Evolutionary conservation across 192 early-diverging fungal species (phyloP), one percentile per base, ranked within the genome.

Genomic region (Rhizophagus prolifer): DNA sequence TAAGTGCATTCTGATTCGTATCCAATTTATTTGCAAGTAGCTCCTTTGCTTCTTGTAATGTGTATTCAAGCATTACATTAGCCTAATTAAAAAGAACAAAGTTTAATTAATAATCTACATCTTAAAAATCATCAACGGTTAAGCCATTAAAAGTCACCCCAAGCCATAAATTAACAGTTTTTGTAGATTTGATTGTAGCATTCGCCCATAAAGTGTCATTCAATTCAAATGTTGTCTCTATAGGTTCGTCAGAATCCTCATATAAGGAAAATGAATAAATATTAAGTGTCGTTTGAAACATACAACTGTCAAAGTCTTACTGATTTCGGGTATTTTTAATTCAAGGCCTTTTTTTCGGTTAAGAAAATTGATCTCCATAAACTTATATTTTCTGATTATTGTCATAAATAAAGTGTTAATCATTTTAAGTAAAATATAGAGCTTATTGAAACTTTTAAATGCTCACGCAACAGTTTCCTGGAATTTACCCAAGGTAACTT

Each of bases 41-140:
- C 26, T 90, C 88, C 60, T 87, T 80, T 21, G 97, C 96, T 78
- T 99, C 97, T 36, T 89, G 91, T n/a, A 92, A 88, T 6, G 90
- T 86, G 81, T 99, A 99, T 81, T 99, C 94, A 54, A 99, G 86
- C 97, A 99, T 99, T 16, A 97, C 95, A 80, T 99, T 99, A 3
- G 96, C 94, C 93, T 94, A 74, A 28, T 46, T 30, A 23, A 46
- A n/a, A 12, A 61, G 3, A 70, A 50, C 9, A 47, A 62, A 30
- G 5, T 38, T 26, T 50, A 61, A 9, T 23, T 9, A 75, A 19
- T 1, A 26, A 16, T 58, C 26, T 26, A 21, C 9, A 2, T 66
- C 21, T 28, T 25, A 41, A 67, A 14, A 31, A 34, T 66, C 68
- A 23, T 21, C 28, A 28, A 26, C 31, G 4, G 12, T 23, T 23